Percentiles rank a stretch among this genome's conserved stretches.
These are phyloP conservation scores for Mycena vulgaris DNA, from an alignment of 768 basidiomycete species.

Conservation along the genomic window DNA sequence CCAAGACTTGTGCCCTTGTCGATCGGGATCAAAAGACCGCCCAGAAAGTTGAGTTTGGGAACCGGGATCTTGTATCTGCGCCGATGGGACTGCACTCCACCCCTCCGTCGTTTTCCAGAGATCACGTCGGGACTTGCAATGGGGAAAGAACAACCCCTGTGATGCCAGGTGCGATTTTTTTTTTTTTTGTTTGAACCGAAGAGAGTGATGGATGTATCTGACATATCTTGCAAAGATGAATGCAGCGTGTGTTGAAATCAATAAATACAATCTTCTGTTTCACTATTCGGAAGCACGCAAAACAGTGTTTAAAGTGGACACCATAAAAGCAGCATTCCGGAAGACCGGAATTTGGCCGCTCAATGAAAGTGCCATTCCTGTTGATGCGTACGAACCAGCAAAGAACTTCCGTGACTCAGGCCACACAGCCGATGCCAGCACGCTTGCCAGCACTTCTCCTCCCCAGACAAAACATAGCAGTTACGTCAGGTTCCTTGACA, in stretches of 20 bases:
- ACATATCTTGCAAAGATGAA: background rate
- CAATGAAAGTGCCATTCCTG: conserved; percentile 29
- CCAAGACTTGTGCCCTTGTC: no score
- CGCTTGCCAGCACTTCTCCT: conserved; percentile 3
- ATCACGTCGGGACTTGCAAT: conserved; percentile 51
- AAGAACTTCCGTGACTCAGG: conserved; percentile 17
- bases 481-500: background rate
- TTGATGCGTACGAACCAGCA: conserved; percentile 24
- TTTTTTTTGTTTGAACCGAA: no score
- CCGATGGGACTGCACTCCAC: conserved; percentile 50
- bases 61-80: conserved; percentile 57
- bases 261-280: conserved; percentile 36
- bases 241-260: conserved; percentile 18
- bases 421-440: conserved; percentile 1
- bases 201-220: background rate
- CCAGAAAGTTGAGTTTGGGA: conserved; percentile 46
- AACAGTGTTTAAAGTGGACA: conserved; percentile 26
- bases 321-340: conserved; percentile 36
- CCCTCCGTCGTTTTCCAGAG: conserved; percentile 57
- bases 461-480: background rate
- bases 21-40: conserved; percentile 33
- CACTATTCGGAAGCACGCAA: conserved; percentile 33
- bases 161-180: conserved; percentile 8
- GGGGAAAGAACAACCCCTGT: conserved; percentile 47
- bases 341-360: conserved; percentile 41